These are phyloP conservation scores for Leccinum aurantiacum DNA, from an alignment of 768 basidiomycete species.

Conservation along the genomic window DNA sequence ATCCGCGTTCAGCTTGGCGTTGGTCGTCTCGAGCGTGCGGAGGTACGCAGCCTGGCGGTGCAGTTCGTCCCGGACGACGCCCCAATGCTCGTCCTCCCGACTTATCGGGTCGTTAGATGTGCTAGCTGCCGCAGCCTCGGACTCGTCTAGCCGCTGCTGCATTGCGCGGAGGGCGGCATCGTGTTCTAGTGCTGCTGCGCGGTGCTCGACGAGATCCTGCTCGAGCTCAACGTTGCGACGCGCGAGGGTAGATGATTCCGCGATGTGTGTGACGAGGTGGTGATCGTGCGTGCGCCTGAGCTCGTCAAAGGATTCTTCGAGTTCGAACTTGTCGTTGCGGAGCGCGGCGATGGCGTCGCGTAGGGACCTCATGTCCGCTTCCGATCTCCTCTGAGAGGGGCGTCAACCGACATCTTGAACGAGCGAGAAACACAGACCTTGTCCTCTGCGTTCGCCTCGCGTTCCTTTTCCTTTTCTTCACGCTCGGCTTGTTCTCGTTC, in stretches of 20 bases:
- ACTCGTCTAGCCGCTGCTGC: conserved; percentile 49
- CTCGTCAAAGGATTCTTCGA: conserved; percentile 53
- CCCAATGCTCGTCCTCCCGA: conserved; percentile 56
- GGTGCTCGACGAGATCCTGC: conserved; percentile 45
- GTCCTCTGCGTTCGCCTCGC: conserved; percentile 49
- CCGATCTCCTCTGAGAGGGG: conserved; percentile 43
- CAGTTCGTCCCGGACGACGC: conserved; percentile 65
- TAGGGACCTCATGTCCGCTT: conserved; percentile 52
- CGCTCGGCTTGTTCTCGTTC: conserved; percentile 69
- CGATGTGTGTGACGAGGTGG: conserved; percentile 48
- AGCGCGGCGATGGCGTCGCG: conserved; percentile 50
- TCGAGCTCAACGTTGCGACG: conserved; percentile 48
- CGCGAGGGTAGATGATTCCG: conserved; percentile 49
- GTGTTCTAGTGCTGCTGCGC: conserved; percentile 41
- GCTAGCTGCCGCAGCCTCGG: conserved; percentile 30
- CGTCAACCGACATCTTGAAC: background rate
- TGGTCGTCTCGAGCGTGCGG: conserved; percentile 57
- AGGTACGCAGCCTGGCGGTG: conserved; percentile 64
- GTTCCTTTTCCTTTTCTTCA: conserved; percentile 63
- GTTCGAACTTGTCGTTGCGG: conserved; percentile 58
- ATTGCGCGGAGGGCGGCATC: conserved; percentile 42
- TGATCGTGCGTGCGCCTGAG: conserved; percentile 51
- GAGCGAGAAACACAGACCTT: conserved; percentile 48
- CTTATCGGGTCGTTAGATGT: conserved; percentile 22
- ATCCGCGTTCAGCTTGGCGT: conserved; percentile 55